Percentiles rank a stretch among this genome's conserved stretches.
phyloP scores from a whole-genome alignment of 257 asterid species.

The Voacanga thouarsii region DNA sequence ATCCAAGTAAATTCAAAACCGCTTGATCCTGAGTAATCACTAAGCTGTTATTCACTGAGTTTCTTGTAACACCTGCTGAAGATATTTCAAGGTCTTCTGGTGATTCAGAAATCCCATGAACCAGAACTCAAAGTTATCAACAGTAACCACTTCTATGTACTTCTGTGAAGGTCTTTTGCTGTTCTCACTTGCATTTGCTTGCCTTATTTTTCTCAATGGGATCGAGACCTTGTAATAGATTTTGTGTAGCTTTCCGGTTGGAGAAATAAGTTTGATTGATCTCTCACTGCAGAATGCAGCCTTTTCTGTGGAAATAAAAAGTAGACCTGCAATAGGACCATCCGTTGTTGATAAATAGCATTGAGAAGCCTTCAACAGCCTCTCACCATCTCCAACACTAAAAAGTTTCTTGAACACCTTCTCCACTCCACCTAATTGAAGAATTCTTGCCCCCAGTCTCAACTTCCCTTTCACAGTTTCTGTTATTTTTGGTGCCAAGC shows the following conservation, averaged over 20 bases:
- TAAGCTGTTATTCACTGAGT: too few relatives aligned
- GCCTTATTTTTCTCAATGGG: constrained; percentile 34
- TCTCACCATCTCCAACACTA: constrained; percentile 18
- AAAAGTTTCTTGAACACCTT: constrained; percentile 40
- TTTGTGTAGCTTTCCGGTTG: constrained; percentile 31
- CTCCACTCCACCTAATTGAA: constrained; percentile 44
- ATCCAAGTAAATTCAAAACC: too few relatives aligned
- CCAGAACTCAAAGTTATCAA: constrained; percentile 51
- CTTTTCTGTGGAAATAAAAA: constrained; percentile 33
- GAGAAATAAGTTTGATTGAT: constrained; percentile 37
- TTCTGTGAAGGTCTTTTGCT: constrained; percentile 37
- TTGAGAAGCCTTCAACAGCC: constrained; percentile 23
- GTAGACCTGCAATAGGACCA: constrained; percentile 24
- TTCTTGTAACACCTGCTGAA: not conserved
- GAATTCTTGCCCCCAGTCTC: constrained; percentile 44
- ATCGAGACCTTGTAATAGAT: constrained; percentile 40
- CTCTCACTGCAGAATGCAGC: constrained; percentile 50
- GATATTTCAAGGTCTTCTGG: constrained; percentile 25
- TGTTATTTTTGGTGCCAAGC: constrained; percentile 40
- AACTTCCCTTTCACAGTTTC: constrained; percentile 50
- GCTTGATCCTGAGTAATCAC: not conserved
- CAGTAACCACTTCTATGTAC: constrained; percentile 38
- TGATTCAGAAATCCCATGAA: constrained; percentile 56
- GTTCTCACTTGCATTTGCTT: constrained; percentile 28
- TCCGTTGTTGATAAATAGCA: constrained; percentile 17